phyloP scores from a whole-genome alignment of 176 grass and related monocot species.

The Otatea glauca region DNA sequence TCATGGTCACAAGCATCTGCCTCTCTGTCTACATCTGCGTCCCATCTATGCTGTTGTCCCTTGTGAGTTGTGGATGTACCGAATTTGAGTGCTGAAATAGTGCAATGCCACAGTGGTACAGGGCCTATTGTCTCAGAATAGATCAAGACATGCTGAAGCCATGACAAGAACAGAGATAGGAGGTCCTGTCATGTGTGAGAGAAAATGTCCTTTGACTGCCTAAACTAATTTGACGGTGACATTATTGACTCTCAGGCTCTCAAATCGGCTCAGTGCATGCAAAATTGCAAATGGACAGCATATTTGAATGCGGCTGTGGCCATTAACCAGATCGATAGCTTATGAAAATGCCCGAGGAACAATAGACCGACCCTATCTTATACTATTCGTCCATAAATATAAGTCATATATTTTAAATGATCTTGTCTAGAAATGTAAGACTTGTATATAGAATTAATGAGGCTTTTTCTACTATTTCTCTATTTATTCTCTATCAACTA shows the following conservation, averaged over 20 bases:
- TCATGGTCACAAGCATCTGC: neutral
- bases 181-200: neutral
- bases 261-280: neutral
- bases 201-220: slow-evolving; percentile 15
- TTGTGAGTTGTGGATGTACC: neutral
- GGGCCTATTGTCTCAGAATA: neutral
- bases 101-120: neutral
- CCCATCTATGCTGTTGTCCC: slow-evolving; percentile 7
- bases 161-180: neutral
- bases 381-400: too few relatives aligned
- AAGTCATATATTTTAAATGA: too few relatives aligned
- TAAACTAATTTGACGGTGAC: neutral
- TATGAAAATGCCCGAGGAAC: neutral
- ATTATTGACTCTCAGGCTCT: neutral
- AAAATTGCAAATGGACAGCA: neutral
- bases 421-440: too few relatives aligned
- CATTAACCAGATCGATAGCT: neutral
- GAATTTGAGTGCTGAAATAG: neutral
- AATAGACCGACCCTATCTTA: neutral
- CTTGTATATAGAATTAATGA: too few relatives aligned
- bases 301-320: neutral
- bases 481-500: too few relatives aligned
- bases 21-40: slow-evolving; percentile 13
- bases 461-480: too few relatives aligned
- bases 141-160: neutral